A percentile compares a stretch with the other conserved stretches of the same genome.
phyloP scores from a whole-genome alignment of 805 yeast species.

The Saccharomyces cerevisiae region DNA sequence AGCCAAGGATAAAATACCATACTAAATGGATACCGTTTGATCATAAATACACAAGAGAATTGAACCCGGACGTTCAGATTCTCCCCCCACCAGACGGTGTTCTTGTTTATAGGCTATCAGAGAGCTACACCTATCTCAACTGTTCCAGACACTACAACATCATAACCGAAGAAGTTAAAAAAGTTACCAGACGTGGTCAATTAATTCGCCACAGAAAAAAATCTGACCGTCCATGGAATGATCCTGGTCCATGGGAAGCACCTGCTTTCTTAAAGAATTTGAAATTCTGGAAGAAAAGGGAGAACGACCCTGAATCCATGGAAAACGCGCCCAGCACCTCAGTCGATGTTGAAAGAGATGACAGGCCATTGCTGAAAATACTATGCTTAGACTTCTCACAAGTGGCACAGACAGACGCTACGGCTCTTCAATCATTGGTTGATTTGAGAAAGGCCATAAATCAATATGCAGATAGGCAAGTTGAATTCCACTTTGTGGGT shows the following conservation, averaged over 20 bases:
- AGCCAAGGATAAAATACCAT: constrained; percentile 35
- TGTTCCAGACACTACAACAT: constrained; percentile 63
- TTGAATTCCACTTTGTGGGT: constrained; percentile 85
- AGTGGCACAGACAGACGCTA: constrained; percentile 68
- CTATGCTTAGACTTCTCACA: constrained; percentile 76
- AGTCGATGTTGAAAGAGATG: constrained; percentile 28
- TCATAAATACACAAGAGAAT: constrained; percentile 30
- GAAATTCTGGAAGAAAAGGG: constrained; percentile 18
- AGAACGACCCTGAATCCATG: constrained; percentile 13
- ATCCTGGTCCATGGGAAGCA: constrained; percentile 55
- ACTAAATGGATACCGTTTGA: constrained; percentile 64
- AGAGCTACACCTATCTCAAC: constrained; percentile 76
- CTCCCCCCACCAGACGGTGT: constrained; percentile 87
- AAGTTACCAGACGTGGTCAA: constrained; percentile 53
- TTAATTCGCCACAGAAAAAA: constrained; percentile 27
- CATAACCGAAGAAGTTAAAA: constrained; percentile 59
- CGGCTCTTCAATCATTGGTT: constrained; percentile 68
- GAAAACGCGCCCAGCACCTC: neutral
- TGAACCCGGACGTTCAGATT: constrained; percentile 52
- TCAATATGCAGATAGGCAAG: constrained; percentile 69
- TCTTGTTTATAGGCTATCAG: constrained; percentile 73
- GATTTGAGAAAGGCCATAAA: constrained; percentile 69
- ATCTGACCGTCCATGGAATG: constrained; percentile 79
- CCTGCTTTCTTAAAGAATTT: constrained; percentile 22
- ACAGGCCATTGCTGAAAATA: constrained; percentile 60